These are phyloP conservation scores for Colletotrichum phormii DNA, from an alignment of 2,329 filamentous ascomycete genomes.

Conservation along the genomic window DNA sequence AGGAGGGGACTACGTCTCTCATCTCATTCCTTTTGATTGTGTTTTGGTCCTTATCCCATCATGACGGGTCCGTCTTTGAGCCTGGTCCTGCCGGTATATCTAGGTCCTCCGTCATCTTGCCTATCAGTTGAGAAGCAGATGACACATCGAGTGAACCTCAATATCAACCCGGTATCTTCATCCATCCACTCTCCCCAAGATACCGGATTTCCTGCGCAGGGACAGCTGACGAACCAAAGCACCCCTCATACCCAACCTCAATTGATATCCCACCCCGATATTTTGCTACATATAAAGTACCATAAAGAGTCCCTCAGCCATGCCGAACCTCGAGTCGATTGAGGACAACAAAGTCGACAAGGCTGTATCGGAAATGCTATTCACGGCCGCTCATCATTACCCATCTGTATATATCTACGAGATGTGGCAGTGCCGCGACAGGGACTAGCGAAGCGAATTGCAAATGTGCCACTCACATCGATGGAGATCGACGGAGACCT, in stretches of 20 bases:
- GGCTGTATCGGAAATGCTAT: neutral
- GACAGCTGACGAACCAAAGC: neutral
- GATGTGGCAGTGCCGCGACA: neutral
- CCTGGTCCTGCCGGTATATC: neutral
- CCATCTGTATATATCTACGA: neutral
- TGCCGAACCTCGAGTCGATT: neutral
- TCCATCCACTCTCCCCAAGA: neutral
- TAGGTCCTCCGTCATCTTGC: neutral
- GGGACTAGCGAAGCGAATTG: neutral
- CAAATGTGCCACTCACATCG: neutral
- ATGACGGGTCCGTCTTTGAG: neutral
- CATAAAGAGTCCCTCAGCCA: neutral
- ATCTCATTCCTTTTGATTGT: neutral
- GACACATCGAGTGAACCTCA: neutral
- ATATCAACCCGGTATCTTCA: conserved; percentile 1
- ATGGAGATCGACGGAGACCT: neutral
- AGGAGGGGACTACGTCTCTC: neutral
- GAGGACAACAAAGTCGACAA: neutral
- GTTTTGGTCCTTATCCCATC: neutral
- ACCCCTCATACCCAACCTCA: neutral
- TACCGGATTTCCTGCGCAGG: conserved; percentile 17
- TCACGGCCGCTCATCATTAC: neutral
- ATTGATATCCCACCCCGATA: neutral
- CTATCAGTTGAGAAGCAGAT: neutral
- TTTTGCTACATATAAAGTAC: neutral